phyloP scores from a whole-genome alignment of 2,329 filamentous ascomycete genomes.

The Fusarium longipes region DNA sequence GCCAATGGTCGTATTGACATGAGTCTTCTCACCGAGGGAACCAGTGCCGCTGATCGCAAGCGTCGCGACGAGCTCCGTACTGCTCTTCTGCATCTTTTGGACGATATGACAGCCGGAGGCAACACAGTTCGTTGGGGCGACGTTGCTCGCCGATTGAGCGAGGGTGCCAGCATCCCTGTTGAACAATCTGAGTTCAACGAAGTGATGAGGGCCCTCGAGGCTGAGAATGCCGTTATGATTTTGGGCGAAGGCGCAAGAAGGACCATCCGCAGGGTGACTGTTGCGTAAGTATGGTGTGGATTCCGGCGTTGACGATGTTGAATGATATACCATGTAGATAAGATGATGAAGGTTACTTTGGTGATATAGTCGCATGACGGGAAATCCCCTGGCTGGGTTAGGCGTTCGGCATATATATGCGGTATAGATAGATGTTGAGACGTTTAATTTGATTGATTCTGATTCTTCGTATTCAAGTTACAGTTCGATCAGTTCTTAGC shows the following conservation, averaged over 20 bases:
- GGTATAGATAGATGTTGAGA: conserved; percentile 32
- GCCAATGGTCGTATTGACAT: conserved; percentile 94
- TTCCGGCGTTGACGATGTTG: conserved; percentile 25
- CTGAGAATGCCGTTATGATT: conserved; percentile 84
- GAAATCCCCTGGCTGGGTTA: conserved; percentile 33
- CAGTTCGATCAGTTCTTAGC: not conserved
- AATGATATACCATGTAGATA: conserved; percentile 44
- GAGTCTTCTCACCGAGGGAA: conserved; percentile 94
- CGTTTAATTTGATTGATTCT: conserved; percentile 29
- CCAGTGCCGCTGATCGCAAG: conserved; percentile 85
- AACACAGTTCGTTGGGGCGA: conserved; percentile 82
- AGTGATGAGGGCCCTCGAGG: conserved; percentile 81
- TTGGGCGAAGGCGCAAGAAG: conserved; percentile 86
- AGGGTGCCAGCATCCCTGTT: conserved; percentile 75
- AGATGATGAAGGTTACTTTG: conserved; percentile 20
- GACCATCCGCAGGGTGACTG: conserved; percentile 79
- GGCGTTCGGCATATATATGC: conserved; percentile 43
- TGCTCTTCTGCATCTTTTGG: conserved; percentile 78
- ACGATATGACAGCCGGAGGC: conserved; percentile 79
- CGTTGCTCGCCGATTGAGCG: conserved; percentile 76
- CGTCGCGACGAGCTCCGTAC: conserved; percentile 86
- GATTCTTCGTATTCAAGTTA: not conserved
- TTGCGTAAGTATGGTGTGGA: conserved; percentile 22
- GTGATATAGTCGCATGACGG: conserved; percentile 18
- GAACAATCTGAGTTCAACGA: conserved; percentile 87